Evolutionary conservation across 2,329 filamentous ascomycete genomes (phyloP), one percentile per base, ranked within the genome.

Genomic region (Ascochyta koolunga): DNA sequence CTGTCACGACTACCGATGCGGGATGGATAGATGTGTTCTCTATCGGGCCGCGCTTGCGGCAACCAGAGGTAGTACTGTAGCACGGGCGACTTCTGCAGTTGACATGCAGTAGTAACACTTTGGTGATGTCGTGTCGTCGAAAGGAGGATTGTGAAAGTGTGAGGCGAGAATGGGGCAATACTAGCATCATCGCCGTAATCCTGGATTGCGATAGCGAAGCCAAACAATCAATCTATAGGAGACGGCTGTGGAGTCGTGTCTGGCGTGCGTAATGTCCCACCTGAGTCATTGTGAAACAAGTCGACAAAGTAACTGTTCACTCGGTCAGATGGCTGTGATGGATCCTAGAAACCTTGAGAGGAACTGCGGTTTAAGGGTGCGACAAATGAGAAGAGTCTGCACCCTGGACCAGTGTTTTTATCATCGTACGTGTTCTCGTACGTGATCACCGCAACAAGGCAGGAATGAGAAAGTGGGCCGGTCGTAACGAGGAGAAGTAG

Each of bases 101-200:
- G 48, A 51, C 38, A 38, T 56, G 53, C 47, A 51, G 47, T 27
- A 44, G 42, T 33, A 48, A 47, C 27, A 36, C 21, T 31, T 39
- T 9, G 41, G 48, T 37, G 38, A 41, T 51, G 53, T 42, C 27
- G 37, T 44, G 27, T 25, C 15, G 21, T 41, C 19, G 15, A 35
- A 22, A 13, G 13, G 22, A 31, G 22, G 38, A 33, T 21, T 35
- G 24, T 36, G 39, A n/a, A 6, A 9, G 22, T 38, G 44, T 33
- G 19, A 11, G 39, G 38, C 43, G 22, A 43, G 32, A 22, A 10
- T 40, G 43, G 38, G 31, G 40, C 39, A 40, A 9, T 24, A 31
- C 45, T 50, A 46, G 45, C 31, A 41, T n/a, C 21, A 10, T 46
- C n/a, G 24, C 41, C 38, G 27, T 13, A 10, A 27, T 25, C 35